Base-by-base conservation (phyloP, 2,329 filamentous ascomycete species). In the Scedosporium boydii region DNA sequence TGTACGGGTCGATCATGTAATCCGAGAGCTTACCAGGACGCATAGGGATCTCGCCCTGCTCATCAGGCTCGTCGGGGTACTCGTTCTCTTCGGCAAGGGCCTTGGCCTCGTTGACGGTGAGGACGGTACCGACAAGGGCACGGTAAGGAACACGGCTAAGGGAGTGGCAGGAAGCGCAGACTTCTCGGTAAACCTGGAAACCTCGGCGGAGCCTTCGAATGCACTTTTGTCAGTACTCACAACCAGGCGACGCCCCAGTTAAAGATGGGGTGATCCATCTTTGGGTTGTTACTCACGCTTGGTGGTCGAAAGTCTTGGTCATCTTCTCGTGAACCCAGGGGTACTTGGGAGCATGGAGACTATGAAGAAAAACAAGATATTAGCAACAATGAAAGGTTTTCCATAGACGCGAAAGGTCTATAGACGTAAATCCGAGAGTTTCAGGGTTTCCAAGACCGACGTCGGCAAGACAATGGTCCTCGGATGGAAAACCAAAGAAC, bases 161-260 rank as follows among this genome's bases (percentile, higher is more conserved):
- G 66, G 95, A 99, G 84, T 99, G 95, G 86, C 95, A 99, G 71
- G 91, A 91, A 66, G 93, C 87, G 85, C 95, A 99, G 73, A 99
- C 95, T 81, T 99, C 95, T 70, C 89, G 91, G 85, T 99, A 99
- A 75, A 99, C 95, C 81, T 96, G 93, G 87, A 98, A 99, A 80
- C 95, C 95, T 82, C 95, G 93, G 77, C 95, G 95, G 69, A 99
- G 92, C 72, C 93, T 96, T 69, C 62, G 60, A 66, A 26, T 66
- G 63, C 59, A 59, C n/a, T 6, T 18, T 18, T 48, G 34, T 38
- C 10, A 38, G 34, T 38, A 38, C 34, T 14, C 10, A 12, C 34
- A 38, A 4, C 2, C 61, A 62, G 64, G 64, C 64, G 55, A 66
- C 65, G n/a, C 5, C 14, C 26, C 26, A 6, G 44, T 10, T 10